phyloP scores from a whole-genome alignment of 1,139 yeast genomes.

The Zygosaccharomyces pseudobailii region DNA sequence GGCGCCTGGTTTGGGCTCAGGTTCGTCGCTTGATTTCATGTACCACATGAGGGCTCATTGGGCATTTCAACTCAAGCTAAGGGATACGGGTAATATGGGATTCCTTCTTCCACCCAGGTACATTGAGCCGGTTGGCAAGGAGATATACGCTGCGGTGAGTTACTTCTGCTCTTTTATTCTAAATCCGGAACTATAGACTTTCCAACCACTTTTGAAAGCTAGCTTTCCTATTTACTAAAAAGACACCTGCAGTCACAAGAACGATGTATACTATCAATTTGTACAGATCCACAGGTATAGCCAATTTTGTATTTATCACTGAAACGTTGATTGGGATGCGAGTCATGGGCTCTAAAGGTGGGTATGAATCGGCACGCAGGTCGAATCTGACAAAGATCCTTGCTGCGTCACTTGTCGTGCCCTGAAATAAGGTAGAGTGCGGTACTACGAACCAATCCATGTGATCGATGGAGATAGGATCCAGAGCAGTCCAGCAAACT shows the following conservation, averaged over 20 bases:
- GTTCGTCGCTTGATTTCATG: constrained; percentile 80
- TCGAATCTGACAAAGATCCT: constrained; percentile 15
- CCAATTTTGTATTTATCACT: constrained; percentile 19
- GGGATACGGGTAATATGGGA: constrained; percentile 84
- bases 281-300: constrained; percentile 27
- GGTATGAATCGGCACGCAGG: constrained; percentile 17
- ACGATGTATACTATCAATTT: constrained; percentile 14
- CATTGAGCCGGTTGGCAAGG: constrained; percentile 73
- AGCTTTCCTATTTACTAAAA: constrained; percentile 8
- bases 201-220: constrained; percentile 10
- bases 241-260: constrained; percentile 8
- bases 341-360: constrained; percentile 9
- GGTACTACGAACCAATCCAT: constrained; percentile 16
- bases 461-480: constrained; percentile 16
- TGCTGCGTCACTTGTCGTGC: constrained; percentile 12
- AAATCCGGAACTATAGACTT: constrained; percentile 33
- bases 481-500: constrained; percentile 24
- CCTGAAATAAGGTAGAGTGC: constrained; percentile 13
- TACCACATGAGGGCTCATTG: constrained; percentile 75
- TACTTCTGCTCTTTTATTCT: constrained; percentile 67
- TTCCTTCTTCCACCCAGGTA: constrained; percentile 68
- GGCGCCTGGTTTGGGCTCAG: constrained; percentile 71
- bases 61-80: constrained; percentile 77
- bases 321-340: constrained; percentile 21
- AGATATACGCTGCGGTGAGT: constrained; percentile 61